Conservation (phyloP, 495 filamentous ascomycete species). For the Trichoderma parareesei region DNA sequence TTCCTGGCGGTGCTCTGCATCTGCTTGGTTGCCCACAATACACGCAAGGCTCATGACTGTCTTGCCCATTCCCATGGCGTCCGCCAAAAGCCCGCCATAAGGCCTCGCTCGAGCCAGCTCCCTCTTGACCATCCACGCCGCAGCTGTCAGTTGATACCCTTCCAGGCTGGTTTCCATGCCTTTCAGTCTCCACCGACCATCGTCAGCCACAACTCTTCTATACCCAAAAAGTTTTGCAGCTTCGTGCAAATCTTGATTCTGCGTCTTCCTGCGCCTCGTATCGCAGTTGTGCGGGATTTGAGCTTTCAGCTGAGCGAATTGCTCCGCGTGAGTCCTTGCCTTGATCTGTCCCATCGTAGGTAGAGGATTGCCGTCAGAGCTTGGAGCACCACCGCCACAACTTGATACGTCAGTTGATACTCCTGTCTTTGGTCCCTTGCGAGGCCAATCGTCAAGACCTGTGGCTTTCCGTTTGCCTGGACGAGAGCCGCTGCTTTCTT, state of each 20-base stretch:
- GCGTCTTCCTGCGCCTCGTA: background rate
- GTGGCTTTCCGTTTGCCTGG: background rate
- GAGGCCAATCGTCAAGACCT: background rate
- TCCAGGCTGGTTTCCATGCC: slow-evolving; percentile 41
- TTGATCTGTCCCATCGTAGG: background rate
- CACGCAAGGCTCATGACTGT: slow-evolving; percentile 44
- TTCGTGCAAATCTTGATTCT: background rate
- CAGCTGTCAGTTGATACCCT: slow-evolving; percentile 47
- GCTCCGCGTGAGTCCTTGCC: slow-evolving; percentile 4
- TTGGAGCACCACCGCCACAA: background rate
- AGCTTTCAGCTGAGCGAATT: background rate
- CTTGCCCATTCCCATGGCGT: slow-evolving; percentile 61
- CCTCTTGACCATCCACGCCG: slow-evolving; percentile 48
- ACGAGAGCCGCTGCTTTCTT: background rate
- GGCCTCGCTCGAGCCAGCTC: slow-evolving; percentile 37
- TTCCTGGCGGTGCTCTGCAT: slow-evolving; percentile 13
- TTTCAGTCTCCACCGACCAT: slow-evolving; percentile 9
- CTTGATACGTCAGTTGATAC: background rate
- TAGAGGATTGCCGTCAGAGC: background rate
- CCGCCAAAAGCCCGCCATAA: slow-evolving; percentile 47
- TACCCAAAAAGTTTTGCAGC: slow-evolving; percentile 4
- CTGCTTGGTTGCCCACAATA: slow-evolving; percentile 38
- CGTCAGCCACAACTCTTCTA: background rate
- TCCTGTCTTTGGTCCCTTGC: background rate
- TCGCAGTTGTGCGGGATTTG: background rate